Conservation (phyloP, 2,329 filamentous ascomycete genomes). For the Fusarium poae region DNA sequence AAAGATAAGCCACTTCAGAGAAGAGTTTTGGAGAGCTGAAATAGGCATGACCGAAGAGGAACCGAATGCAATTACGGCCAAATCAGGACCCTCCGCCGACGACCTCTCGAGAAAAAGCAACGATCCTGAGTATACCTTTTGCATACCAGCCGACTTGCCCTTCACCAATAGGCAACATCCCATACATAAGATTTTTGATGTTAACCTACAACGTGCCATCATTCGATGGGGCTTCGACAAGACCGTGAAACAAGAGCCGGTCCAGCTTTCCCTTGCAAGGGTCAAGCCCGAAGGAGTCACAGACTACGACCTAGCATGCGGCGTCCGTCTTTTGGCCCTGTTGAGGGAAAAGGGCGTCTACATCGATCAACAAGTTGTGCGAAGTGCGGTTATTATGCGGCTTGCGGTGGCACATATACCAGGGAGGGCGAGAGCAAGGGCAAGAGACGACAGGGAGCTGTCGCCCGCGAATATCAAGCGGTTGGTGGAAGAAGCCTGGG, state of each 20-base stretch:
- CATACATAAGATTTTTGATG: constrained; percentile 61
- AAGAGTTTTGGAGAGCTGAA: constrained; percentile 45
- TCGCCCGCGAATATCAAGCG: constrained; percentile 49
- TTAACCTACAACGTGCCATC: constrained; percentile 56
- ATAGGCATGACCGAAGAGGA: constrained; percentile 33
- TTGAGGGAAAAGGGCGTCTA: constrained; percentile 54
- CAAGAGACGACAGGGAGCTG: constrained; percentile 52
- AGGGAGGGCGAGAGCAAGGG: constrained; percentile 46
- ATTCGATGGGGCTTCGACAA: constrained; percentile 62
- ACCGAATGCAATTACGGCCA: background rate
- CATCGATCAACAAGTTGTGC: constrained; percentile 52
- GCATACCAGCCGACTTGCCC: constrained; percentile 58
- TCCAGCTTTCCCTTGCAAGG: constrained; percentile 21
- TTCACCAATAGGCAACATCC: constrained; percentile 60
- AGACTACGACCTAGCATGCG: constrained; percentile 54
- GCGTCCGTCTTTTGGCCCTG: constrained; percentile 54
- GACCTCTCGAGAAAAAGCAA: constrained; percentile 6
- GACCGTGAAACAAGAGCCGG: constrained; percentile 47
- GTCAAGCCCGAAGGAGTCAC: constrained; percentile 27
- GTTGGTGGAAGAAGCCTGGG: constrained; percentile 55
- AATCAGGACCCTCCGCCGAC: background rate
- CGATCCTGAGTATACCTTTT: constrained; percentile 19
- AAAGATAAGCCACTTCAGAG: constrained; percentile 35
- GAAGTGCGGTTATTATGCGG: constrained; percentile 48
- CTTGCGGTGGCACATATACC: constrained; percentile 50